phyloP scores from a whole-genome alignment of 805 yeast genomes.

The Jamesozyma spencerorum region DNA sequence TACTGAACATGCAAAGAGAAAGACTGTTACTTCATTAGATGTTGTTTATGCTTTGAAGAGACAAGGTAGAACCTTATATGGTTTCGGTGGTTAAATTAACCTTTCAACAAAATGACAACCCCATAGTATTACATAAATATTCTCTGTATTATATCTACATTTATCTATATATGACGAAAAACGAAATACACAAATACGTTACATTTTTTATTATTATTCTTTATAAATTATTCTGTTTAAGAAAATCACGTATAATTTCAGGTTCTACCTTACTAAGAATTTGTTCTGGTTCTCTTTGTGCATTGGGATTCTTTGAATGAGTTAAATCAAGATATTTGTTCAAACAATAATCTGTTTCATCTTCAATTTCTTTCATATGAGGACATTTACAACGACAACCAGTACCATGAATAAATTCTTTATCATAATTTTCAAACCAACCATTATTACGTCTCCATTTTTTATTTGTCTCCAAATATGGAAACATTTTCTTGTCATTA shows the following conservation, averaged over 20 bases:
- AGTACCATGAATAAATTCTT: slow-evolving; percentile 38
- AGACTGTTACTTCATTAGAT: slow-evolving; percentile 97
- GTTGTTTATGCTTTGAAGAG: slow-evolving; percentile 99
- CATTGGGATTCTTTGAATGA: slow-evolving; percentile 2
- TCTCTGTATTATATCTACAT: slow-evolving; percentile 1
- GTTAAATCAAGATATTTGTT: slow-evolving; percentile 37
- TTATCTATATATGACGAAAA: too few species aligned
- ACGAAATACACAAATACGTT: not conserved
- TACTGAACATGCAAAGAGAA: slow-evolving; percentile 99
- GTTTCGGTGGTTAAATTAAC: slow-evolving; percentile 92
- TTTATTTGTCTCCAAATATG: slow-evolving; percentile 30
- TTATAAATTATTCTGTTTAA: not conserved
- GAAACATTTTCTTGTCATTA: slow-evolving; percentile 18
- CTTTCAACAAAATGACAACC: too few species aligned
- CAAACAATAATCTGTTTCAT: slow-evolving; percentile 43
- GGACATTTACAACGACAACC: slow-evolving; percentile 88
- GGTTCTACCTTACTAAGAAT: slow-evolving; percentile 1
- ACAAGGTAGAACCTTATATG: slow-evolving; percentile 99
- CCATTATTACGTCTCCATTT: slow-evolving; percentile 16
- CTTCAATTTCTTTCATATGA: slow-evolving; percentile 50
- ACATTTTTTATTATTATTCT: not conserved
- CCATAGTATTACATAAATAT: not conserved
- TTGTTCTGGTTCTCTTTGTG: slow-evolving; percentile 3
- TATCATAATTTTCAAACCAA: slow-evolving; percentile 28
- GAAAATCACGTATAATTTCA: slow-evolving; percentile 3